Evolutionary conservation across 192 early-diverging fungal species (phyloP).

Genomic region (Coemansia sp.): DNA sequence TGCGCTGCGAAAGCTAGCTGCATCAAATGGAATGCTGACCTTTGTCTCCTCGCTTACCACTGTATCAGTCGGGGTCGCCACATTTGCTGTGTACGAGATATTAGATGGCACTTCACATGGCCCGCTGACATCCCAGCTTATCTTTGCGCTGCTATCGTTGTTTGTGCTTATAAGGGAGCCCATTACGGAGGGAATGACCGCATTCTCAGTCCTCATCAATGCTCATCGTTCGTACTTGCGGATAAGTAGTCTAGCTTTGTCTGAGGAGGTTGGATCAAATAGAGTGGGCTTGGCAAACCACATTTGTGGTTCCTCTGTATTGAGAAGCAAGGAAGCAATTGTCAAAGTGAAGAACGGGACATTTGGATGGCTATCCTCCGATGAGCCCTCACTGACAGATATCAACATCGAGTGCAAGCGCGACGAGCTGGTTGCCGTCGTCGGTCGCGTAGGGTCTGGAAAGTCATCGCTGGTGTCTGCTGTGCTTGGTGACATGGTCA

Average conservation of each 20-base stretch:
- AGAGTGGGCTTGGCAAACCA: conserved; percentile 54
- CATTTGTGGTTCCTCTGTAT: conserved; percentile 10
- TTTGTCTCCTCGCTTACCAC: conserved; percentile 84
- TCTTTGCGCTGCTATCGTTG: conserved; percentile 87
- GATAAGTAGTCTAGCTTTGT: conserved; percentile 72
- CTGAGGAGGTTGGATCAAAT: conserved; percentile 75
- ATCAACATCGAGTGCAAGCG: conserved; percentile 43
- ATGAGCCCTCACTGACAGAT: conserved; percentile 29
- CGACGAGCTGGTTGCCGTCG: conserved; percentile 58
- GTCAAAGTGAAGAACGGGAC: conserved; percentile 23
- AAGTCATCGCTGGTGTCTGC: conserved; percentile 66
- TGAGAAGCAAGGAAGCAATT: conserved; percentile 16
- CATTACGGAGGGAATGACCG: conserved; percentile 77
- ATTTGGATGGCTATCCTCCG: conserved; percentile 58
- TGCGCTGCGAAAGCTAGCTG: conserved; percentile 74
- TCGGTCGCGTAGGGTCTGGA: conserved; percentile 64
- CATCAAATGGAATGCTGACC: conserved; percentile 65
- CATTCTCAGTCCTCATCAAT: conserved; percentile 73
- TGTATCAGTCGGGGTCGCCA: conserved; percentile 78
- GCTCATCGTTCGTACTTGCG: conserved; percentile 80
- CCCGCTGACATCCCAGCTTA: conserved; percentile 64
- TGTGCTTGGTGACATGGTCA: conserved; percentile 60
- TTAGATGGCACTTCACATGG: conserved; percentile 55
- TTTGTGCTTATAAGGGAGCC: conserved; percentile 93
- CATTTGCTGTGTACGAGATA: conserved; percentile 76